These are phyloP conservation scores for Microbotryum saponariae DNA, from an alignment of 1,284 basidiomycete species.

Conservation along the genomic window DNA sequence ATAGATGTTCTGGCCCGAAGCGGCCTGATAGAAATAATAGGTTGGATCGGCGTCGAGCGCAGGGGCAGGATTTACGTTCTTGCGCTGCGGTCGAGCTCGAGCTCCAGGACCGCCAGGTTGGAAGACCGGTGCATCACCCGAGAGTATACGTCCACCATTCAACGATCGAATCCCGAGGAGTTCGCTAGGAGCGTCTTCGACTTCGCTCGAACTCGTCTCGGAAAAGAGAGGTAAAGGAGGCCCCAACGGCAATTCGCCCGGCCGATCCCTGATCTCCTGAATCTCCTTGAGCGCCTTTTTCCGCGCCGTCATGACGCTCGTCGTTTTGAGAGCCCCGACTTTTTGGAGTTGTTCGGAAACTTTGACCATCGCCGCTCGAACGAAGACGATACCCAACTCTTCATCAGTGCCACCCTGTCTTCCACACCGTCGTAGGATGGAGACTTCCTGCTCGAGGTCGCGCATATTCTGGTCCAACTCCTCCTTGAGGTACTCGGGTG, in stretches of 20 bases:
- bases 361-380: constrained; percentile 68
- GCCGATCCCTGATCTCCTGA: constrained; percentile 44
- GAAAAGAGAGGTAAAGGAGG: constrained; percentile 10
- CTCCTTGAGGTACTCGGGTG: constrained; percentile 66
- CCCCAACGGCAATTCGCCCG: constrained; percentile 11
- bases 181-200: constrained; percentile 17
- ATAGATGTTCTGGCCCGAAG: constrained; percentile 83
- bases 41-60: constrained; percentile 41
- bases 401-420: constrained; percentile 53
- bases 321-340: constrained; percentile 63
- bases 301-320: constrained; percentile 38
- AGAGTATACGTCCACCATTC: neutral
- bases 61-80: constrained; percentile 65
- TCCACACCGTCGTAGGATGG: constrained; percentile 27
- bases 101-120: neutral
- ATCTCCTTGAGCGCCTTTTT: constrained; percentile 57
- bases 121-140: no score
- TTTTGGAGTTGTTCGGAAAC: constrained; percentile 69
- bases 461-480: constrained; percentile 63
- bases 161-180: constrained; percentile 11
- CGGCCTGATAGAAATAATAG: constrained; percentile 93
- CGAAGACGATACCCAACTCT: constrained; percentile 66
- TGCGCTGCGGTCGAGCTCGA: constrained; percentile 48
- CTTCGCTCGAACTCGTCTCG: constrained; percentile 36
- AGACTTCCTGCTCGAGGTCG: constrained; percentile 44